Base-by-base conservation (phyloP, 2,329 filamentous ascomycete genomes). In the Geoglossum cookeanum region DNA sequence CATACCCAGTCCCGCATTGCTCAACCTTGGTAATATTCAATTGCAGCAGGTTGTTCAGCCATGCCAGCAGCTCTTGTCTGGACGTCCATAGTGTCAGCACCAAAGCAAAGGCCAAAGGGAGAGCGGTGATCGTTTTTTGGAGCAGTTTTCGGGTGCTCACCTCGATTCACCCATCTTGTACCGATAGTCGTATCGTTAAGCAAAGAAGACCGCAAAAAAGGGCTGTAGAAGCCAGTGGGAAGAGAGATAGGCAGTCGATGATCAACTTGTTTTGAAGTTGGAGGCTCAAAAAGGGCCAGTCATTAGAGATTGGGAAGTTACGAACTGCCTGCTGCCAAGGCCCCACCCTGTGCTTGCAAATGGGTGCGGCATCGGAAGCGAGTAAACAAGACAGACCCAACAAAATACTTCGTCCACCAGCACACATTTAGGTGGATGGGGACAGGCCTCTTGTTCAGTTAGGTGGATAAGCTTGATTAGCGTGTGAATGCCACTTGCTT, bases 21-120 rank as follows among this genome's bases (percentile, higher is more conserved):
- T 98, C 92, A 70, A 98, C 88, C 74, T 96, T 97, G 66, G 86
- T 97, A 66, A 98, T 83, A 75, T 97, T 98, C 67, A 98, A 84
- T 75, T 96, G 89, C 55, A 98, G 83, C 61, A 98, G 85, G 78
- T 87, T 91, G 78, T 98, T 98, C 64, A 97, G 77, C 92, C 92
- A 98, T 74, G 83, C 80, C 65, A 98, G 78, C 65, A 98, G 81
- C 76, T 98, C 92, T 75, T 98, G 92, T 77, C 92, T 97, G 66
- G 59, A 62, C 35, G 47, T 11, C 8, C 30, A 53, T 11, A 53
- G 37, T 17, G 49, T 53, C 9, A 53, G 49, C 49, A 53, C 11
- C 7, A 9, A 53, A 53, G 30, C 22, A 45, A 45, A 42, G 9
- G 27, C 22, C 7, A 35, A 17, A 37, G 49, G 13, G 51, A 13